phyloP scores from a whole-genome alignment of 2,329 filamentous ascomycete genomes.

The Trichoderma sp. region DNA sequence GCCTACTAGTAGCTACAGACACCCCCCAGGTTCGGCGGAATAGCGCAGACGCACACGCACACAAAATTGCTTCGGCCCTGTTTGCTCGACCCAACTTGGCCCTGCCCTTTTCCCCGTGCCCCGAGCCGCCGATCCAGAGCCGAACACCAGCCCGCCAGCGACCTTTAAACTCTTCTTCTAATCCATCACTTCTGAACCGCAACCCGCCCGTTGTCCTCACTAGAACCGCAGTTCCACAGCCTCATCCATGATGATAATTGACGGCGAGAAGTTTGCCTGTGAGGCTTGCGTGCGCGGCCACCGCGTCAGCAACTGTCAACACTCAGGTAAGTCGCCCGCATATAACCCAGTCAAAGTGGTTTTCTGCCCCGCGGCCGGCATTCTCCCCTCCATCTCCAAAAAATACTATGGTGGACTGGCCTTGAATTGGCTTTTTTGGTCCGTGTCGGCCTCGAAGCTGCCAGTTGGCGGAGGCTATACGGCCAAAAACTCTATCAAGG shows the following conservation, averaged over 20 bases:
- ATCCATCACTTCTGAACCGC: conserved; percentile 17
- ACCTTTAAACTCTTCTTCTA: conserved; percentile 14
- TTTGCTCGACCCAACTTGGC: background rate
- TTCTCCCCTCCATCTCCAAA: conserved; percentile 6
- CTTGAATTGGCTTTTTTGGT: conserved; percentile 1
- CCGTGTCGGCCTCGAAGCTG: background rate
- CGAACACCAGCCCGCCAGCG: conserved; percentile 14
- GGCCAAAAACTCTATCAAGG: background rate
- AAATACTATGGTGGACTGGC: conserved; percentile 11
- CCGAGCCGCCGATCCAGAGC: conserved; percentile 21
- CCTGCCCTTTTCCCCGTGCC: conserved; percentile 17
- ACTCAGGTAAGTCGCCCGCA: conserved; percentile 68
- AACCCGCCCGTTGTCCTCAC: background rate
- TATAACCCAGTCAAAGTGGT: background rate
- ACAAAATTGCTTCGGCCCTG: conserved; percentile 17
- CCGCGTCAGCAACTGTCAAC: conserved; percentile 97
- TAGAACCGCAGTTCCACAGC: background rate
- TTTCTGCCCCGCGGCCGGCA: conserved; percentile 7
- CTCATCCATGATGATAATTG: conserved; percentile 64
- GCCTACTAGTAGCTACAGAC: background rate
- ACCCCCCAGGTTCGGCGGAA: conserved; percentile 18
- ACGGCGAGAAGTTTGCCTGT: conserved; percentile 97
- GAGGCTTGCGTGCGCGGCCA: conserved; percentile 97
- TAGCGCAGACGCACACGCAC: conserved; percentile 14
- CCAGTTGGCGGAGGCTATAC: background rate